These are phyloP conservation scores for Debaryomyces psychrophilus DNA, from an alignment of 1,139 yeast species.

Conservation along the genomic window DNA sequence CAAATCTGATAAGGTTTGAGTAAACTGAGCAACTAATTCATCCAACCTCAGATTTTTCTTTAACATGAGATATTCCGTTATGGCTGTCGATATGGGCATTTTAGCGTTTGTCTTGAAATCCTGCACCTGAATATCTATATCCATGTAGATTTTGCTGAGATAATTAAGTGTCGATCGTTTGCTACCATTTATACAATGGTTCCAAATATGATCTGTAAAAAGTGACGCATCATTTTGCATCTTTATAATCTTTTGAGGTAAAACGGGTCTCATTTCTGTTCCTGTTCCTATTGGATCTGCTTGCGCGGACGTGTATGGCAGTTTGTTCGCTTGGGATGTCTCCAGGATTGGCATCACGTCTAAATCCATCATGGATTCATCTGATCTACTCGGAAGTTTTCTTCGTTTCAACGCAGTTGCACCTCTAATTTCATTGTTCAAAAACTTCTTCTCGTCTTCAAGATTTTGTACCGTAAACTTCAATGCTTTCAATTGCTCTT, in stretches of 20 bases:
- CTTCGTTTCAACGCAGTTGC: conserved; percentile 22
- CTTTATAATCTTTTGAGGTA: conserved; percentile 25
- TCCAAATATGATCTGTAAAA: conserved; percentile 42
- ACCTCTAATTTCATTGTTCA: conserved; percentile 45
- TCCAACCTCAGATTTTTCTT: conserved; percentile 50
- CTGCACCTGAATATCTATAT: conserved; percentile 31
- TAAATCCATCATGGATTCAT: conserved; percentile 8
- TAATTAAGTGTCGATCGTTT: conserved; percentile 50
- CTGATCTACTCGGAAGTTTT: conserved; percentile 12
- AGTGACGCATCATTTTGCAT: conserved; percentile 38
- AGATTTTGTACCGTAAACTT: conserved; percentile 53
- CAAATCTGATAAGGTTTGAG: conserved; percentile 42
- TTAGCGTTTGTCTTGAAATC: conserved; percentile 34
- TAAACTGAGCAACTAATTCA: conserved; percentile 41
- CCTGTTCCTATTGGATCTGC: background rate
- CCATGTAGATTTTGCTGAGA: conserved; percentile 50
- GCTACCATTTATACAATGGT: conserved; percentile 53
- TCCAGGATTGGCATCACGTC: conserved; percentile 5
- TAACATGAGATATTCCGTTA: conserved; percentile 42
- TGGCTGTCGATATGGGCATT: conserved; percentile 35
- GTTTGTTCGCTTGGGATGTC: background rate
- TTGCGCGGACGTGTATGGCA: conserved; percentile 1
- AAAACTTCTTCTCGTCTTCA: conserved; percentile 73
- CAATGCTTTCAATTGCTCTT: conserved; percentile 45
- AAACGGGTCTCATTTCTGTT: conserved; percentile 8